These are phyloP conservation scores for Phytopythium montanum DNA, from an alignment of 352 stramenopile genomes.

Conservation along the genomic window DNA sequence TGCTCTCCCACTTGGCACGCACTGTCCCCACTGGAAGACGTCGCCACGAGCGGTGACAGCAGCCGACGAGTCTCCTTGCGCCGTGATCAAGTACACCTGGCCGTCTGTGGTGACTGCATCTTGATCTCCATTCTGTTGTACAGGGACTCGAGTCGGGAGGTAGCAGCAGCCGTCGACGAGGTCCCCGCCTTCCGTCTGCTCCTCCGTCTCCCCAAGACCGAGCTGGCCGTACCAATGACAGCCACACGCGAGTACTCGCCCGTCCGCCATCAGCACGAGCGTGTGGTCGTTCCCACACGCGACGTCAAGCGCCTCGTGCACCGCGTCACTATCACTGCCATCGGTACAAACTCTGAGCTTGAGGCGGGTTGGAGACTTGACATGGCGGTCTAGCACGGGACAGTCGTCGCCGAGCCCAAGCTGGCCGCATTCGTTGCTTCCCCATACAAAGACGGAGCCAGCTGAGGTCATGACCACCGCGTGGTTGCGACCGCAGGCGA, in stretches of 20 bases:
- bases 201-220: constrained; percentile 29
- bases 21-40: constrained; percentile 39
- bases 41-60: constrained; percentile 18
- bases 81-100: constrained; percentile 28
- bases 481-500: constrained; percentile 48
- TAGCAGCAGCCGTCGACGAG: constrained; percentile 14
- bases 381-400: neutral
- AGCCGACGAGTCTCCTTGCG: constrained; percentile 20
- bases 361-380: neutral
- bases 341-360: neutral
- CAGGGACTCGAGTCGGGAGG: neutral
- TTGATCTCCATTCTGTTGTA: neutral
- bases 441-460: constrained; percentile 50
- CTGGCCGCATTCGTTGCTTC: constrained; percentile 63
- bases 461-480: constrained; percentile 20
- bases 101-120: neutral
- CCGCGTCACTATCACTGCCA: neutral
- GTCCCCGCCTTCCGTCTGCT: neutral
- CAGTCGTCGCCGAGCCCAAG: constrained; percentile 29
- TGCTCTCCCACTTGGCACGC: constrained; percentile 21
- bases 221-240: constrained; percentile 76
- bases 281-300: constrained; percentile 66
- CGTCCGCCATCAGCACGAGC: constrained; percentile 44
- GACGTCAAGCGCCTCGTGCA: constrained; percentile 30
- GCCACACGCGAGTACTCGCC: constrained; percentile 48